A percentile compares a stretch with the other conserved stretches of the same genome.
Conservation (phyloP, 148 eudicot genomes). For the Silene latifolia region DNA sequence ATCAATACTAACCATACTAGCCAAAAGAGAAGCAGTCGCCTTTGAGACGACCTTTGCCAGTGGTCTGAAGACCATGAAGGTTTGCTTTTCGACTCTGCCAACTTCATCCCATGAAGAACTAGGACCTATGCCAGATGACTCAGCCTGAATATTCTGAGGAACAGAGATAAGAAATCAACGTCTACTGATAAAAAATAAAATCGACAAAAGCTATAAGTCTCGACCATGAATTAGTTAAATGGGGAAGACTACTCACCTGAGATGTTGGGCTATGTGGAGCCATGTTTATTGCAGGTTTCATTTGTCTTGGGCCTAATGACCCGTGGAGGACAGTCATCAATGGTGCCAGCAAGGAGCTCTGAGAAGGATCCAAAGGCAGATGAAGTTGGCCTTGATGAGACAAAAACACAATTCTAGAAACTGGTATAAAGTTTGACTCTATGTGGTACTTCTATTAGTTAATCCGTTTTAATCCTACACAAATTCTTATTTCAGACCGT, state of each 20-base stretch:
- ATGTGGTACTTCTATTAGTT: too few species aligned
- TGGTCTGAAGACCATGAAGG: constrained; percentile 63
- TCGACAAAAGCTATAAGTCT: too few species aligned
- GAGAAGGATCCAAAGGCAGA: constrained; percentile 59
- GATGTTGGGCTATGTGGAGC: constrained; percentile 20
- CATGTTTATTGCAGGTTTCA: constrained; percentile 39
- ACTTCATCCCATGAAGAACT: constrained; percentile 28
- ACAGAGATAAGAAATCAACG: background rate
- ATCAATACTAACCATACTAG: constrained; percentile 60
- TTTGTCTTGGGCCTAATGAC: constrained; percentile 70
- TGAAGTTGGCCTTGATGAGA: constrained; percentile 69
- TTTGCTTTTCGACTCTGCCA: constrained; percentile 28
- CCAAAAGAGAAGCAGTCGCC: constrained; percentile 52
- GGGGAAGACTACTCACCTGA: constrained; percentile 18
- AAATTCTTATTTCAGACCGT: too few species aligned
- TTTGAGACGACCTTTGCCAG: constrained; percentile 74
- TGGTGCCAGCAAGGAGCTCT: constrained; percentile 53
- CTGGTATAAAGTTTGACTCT: too few species aligned
- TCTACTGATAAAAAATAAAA: background rate
- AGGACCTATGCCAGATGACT: constrained; percentile 32
- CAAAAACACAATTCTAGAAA: too few species aligned
- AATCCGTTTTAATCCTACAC: too few species aligned
- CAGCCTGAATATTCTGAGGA: constrained; percentile 40
- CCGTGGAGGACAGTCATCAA: constrained; percentile 41
- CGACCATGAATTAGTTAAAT: too few species aligned